phyloP scores from a whole-genome alignment of 1,139 yeast genomes.

The Entelexis sorbosivorans region DNA sequence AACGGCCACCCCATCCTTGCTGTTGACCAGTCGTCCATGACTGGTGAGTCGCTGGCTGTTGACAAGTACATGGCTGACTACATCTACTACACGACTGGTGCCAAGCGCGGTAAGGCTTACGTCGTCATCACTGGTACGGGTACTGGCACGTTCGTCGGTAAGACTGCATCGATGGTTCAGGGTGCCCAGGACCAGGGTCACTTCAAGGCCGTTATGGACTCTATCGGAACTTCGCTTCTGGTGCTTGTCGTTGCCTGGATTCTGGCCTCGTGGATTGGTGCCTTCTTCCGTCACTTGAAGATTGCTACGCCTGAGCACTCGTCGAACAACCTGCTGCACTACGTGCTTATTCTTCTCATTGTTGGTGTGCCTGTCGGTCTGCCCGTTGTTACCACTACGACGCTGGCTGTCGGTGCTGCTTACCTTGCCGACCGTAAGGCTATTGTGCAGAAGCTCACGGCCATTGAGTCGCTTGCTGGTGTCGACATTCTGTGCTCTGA shows the following conservation, averaged over 20 bases:
- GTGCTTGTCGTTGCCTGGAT: slow-evolving; percentile 61
- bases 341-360: slow-evolving; percentile 87
- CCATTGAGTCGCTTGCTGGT: slow-evolving; percentile 98
- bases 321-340: slow-evolving; percentile 54
- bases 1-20: slow-evolving; percentile 43
- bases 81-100: slow-evolving; percentile 64
- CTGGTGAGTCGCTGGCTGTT: slow-evolving; percentile 74
- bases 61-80: slow-evolving; percentile 63
- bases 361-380: slow-evolving; percentile 99
- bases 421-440: slow-evolving; percentile 98
- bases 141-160: slow-evolving; percentile 59
- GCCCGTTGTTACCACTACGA: slow-evolving; percentile 98
- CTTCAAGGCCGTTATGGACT: slow-evolving; percentile 71
- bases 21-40: slow-evolving; percentile 68
- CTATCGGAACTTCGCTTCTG: slow-evolving; percentile 65
- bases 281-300: slow-evolving; percentile 64
- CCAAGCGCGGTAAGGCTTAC: slow-evolving; percentile 70
- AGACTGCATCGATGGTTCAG: slow-evolving; percentile 71
- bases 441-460: slow-evolving; percentile 95
- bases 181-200: slow-evolving; percentile 68
- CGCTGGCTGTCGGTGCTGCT: slow-evolving; percentile 99
- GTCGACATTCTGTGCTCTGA: slow-evolving; percentile 98
- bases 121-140: slow-evolving; percentile 67
- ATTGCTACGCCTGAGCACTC: slow-evolving; percentile 43
- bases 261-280: slow-evolving; percentile 64